Conservation (phyloP, 495 filamentous ascomycete species). For the Pseudoneurospora amorphoporcata region DNA sequence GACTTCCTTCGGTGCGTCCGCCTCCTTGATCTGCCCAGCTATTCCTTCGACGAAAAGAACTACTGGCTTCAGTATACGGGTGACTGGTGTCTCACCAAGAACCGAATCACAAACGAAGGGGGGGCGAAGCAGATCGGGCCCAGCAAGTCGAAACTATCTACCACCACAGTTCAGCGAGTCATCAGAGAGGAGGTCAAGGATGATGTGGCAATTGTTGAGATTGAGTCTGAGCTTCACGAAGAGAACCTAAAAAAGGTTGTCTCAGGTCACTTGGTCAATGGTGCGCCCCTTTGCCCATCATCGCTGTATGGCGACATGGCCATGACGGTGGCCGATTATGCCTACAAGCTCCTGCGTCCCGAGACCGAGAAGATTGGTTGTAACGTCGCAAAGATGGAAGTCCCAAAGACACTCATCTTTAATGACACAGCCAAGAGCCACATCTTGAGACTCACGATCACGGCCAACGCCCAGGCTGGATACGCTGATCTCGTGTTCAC, state of each 20-base stretch:
- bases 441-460: slow-evolving; percentile 34
- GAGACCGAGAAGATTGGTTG: slow-evolving; percentile 43
- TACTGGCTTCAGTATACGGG: slow-evolving; percentile 75
- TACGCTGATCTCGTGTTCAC: slow-evolving; percentile 29
- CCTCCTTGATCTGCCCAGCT: slow-evolving; percentile 59
- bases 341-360: slow-evolving; percentile 48
- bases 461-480: slow-evolving; percentile 28
- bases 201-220: slow-evolving; percentile 44
- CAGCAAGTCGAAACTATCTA: slow-evolving; percentile 34
- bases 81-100: slow-evolving; percentile 60
- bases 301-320: slow-evolving; percentile 72
- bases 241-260: slow-evolving; percentile 51
- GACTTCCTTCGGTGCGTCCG: slow-evolving; percentile 52
- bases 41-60: slow-evolving; percentile 70
- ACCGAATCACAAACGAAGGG: slow-evolving; percentile 47
- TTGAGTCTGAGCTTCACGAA: slow-evolving; percentile 56
- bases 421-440: slow-evolving; percentile 42
- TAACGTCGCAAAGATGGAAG: slow-evolving; percentile 54
- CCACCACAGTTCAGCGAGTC: slow-evolving; percentile 42
- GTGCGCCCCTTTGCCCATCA: slow-evolving; percentile 39
- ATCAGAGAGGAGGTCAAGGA: slow-evolving; percentile 46
- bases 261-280: slow-evolving; percentile 66
- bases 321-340: slow-evolving; percentile 60
- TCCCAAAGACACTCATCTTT: slow-evolving; percentile 62
- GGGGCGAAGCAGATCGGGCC: slow-evolving; percentile 41